phyloP scores from a whole-genome alignment of 108 stramenopile genomes.

The Skeletonema tropicum region DNA sequence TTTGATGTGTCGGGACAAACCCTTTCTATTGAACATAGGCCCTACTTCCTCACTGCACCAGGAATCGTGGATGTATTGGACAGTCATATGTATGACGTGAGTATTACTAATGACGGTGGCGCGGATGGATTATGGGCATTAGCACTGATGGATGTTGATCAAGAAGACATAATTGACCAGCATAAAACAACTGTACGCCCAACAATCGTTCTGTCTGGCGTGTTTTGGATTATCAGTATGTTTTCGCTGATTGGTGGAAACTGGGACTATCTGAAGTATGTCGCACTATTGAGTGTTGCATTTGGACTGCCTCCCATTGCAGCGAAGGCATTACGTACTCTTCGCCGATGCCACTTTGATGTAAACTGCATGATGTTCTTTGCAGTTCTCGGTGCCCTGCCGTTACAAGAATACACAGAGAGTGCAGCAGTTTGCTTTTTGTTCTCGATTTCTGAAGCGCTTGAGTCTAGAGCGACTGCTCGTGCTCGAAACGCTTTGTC shows the following conservation, averaged over 20 bases:
- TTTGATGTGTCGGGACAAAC: slow-evolving; percentile 32
- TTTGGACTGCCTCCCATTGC: slow-evolving; percentile 74
- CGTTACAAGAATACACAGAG: slow-evolving; percentile 75
- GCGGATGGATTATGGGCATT: slow-evolving; percentile 44
- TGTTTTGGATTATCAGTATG: slow-evolving; percentile 72
- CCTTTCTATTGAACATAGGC: slow-evolving; percentile 52
- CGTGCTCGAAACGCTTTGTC: slow-evolving; percentile 79
- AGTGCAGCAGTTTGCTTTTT: slow-evolving; percentile 85
- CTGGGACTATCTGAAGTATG: slow-evolving; percentile 66
- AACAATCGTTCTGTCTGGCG: slow-evolving; percentile 50
- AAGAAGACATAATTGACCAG: slow-evolving; percentile 18
- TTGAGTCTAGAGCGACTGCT: slow-evolving; percentile 70
- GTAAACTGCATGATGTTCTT: slow-evolving; percentile 82
- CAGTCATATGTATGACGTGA: slow-evolving; percentile 1
- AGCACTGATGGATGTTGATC: slow-evolving; percentile 5
- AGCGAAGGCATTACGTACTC: slow-evolving; percentile 57
- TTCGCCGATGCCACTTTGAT: slow-evolving; percentile 66
- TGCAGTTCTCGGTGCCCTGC: slow-evolving; percentile 80
- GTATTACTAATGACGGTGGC: slow-evolving; percentile 24
- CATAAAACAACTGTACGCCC: slow-evolving; percentile 28
- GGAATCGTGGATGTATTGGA: slow-evolving; percentile 46
- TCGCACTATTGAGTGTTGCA: slow-evolving; percentile 59
- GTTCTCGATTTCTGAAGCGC: slow-evolving; percentile 72
- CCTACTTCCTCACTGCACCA: slow-evolving; percentile 26
- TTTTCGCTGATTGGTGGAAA: slow-evolving; percentile 63